Percentiles rank a stretch among this genome's conserved stretches.
Evolutionary conservation across 768 basidiomycete species (phyloP).

Genomic region (Boletus bicolor): DNA sequence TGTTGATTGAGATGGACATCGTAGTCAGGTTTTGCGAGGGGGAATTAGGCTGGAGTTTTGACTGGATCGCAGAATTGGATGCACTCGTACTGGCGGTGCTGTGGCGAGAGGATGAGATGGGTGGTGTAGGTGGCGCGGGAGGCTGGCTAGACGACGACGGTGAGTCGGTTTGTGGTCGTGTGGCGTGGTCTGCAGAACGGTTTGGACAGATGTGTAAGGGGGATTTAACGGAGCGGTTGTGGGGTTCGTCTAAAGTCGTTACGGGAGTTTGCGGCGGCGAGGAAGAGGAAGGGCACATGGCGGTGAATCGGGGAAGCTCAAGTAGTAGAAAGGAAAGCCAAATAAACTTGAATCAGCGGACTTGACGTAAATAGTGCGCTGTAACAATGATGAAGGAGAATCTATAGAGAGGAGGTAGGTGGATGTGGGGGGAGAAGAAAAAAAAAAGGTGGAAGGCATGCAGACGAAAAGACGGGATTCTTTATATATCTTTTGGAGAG

Average conservation of each 20-base stretch:
- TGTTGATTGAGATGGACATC: slow-evolving; percentile 11
- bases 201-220: neutral
- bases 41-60: slow-evolving; percentile 20
- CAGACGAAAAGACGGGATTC: slow-evolving; percentile 8
- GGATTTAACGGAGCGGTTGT: slow-evolving; percentile 8
- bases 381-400: slow-evolving; percentile 7
- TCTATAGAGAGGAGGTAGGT: slow-evolving; percentile 17
- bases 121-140: slow-evolving; percentile 21
- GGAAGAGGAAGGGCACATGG: slow-evolving; percentile 26
- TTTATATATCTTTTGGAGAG: slow-evolving; percentile 28
- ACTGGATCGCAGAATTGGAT: slow-evolving; percentile 18
- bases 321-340: slow-evolving; percentile 11
- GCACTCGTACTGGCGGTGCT: slow-evolving; percentile 11
- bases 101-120: slow-evolving; percentile 8
- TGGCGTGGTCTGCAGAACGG: slow-evolving; percentile 4
- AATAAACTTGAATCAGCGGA: slow-evolving; percentile 10
- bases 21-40: slow-evolving; percentile 12
- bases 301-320: slow-evolving; percentile 24
- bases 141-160: slow-evolving; percentile 14
- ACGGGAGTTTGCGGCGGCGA: slow-evolving; percentile 26
- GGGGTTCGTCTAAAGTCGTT: slow-evolving; percentile 14
- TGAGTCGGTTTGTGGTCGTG: slow-evolving; percentile 5
- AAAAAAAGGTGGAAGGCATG: slow-evolving; percentile 10
- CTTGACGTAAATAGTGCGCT: slow-evolving; percentile 24
- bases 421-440: slow-evolving; percentile 14